Base-by-base conservation (phyloP, 352 stramenopile genomes). In the Phytophthora macrochlamydospora region DNA sequence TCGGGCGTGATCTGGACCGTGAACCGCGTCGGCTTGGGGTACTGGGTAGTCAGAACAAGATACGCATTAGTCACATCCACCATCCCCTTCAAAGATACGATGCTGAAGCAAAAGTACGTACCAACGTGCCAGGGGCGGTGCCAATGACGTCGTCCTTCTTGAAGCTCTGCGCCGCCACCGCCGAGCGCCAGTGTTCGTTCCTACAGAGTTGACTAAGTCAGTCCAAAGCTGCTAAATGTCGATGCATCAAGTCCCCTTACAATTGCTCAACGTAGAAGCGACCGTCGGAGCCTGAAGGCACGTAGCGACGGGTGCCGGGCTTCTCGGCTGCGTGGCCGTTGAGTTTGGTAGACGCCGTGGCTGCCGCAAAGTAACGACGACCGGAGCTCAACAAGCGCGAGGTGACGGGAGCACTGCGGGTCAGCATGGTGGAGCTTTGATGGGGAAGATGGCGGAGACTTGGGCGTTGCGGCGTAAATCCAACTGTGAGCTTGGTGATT, bases 1-100 rank as follows among this genome's bases (percentile, higher is more conserved):
- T 83, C 51, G 3, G 75, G 68, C 33, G 83, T 80, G 56, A 93
- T 79, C 65, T 95, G 87, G 51, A 97, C 81, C 7, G 90, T 97
- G 60, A 93, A 96, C 11, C 88, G 77, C 54, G 86, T 94, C 42
- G 86, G 79, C n/a, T 75, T 69, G 2, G 74, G 28, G 55, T 73
- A 73, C 69, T 94, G 80, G 69, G 62, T 29, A 43, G 38, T 50
- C 35, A 40, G 35, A 52, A 58, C 3, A 65, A 31, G 31, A 0
- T 5, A 51, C 40, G 30, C 11, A 6, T 28, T 50, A 4, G 31
- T 28, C 63, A 42, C 73, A 50, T 63, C 30, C 52, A 44, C 52
- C 28, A 43, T 31, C 8, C 30, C n/a, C 51, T 50, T 14, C 7
- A 37, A 28, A 32, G 9, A 42, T 12, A 33, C 32, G 18, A 49